A percentile compares a stretch with the other conserved stretches of the same genome.
Evolutionary conservation across 768 basidiomycete species (phyloP).

Genomic region (Lentinula boryana): DNA sequence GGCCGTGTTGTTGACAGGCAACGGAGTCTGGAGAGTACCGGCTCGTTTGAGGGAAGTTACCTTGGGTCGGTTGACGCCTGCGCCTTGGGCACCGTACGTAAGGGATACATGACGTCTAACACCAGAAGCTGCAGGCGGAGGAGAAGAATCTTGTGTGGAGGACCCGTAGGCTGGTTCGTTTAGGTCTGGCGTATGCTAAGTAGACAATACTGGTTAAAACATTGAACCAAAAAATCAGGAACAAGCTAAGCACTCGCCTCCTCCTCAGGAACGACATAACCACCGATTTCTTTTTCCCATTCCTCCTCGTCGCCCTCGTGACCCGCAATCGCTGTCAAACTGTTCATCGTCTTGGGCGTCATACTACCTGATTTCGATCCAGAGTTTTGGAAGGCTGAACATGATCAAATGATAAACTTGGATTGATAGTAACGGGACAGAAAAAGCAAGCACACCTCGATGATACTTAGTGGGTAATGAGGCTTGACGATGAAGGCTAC

Average conservation of each 20-base stretch:
- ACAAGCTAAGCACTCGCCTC: neutral
- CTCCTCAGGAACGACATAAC: conserved; percentile 43
- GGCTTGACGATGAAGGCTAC: conserved; percentile 71
- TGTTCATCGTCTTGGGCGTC: conserved; percentile 74
- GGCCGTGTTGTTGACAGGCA: conserved; percentile 31
- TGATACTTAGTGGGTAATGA: conserved; percentile 80
- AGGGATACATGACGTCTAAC: conserved; percentile 80
- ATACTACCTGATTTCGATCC: conserved; percentile 51
- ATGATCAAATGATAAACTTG: conserved; percentile 8
- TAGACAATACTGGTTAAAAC: neutral
- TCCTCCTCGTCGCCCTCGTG: conserved; percentile 87
- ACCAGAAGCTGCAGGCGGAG: conserved; percentile 61
- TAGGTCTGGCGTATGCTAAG: conserved; percentile 7
- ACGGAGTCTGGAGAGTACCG: conserved; percentile 63
- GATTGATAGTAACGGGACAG: conserved; percentile 1
- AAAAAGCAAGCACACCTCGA: conserved; percentile 42
- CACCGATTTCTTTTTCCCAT: conserved; percentile 73
- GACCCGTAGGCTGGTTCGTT: conserved; percentile 54
- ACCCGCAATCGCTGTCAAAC: conserved; percentile 78
- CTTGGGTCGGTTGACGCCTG: conserved; percentile 41
- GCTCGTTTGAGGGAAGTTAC: conserved; percentile 58
- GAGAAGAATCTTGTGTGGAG: conserved; percentile 47
- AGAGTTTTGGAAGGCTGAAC: conserved; percentile 45
- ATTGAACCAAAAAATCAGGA: neutral
- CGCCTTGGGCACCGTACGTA: conserved; percentile 61